These are phyloP conservation scores for Aspergillus alliaceus DNA, from an alignment of 2,329 filamentous ascomycete genomes.

Conservation along the genomic window DNA sequence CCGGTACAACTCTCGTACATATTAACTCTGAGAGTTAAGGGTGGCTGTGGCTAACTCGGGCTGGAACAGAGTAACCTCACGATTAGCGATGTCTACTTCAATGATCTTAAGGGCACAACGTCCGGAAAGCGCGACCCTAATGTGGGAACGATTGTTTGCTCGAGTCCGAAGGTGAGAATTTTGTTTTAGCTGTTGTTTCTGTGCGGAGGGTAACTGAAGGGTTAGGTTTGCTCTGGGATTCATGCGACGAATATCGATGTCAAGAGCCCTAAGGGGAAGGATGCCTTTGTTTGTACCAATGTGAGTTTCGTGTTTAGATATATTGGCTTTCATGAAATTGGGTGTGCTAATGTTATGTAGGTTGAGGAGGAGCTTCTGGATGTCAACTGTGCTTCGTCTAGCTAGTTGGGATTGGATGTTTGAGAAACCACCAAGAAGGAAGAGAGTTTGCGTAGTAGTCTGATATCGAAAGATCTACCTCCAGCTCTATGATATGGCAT, in stretches of 20 bases:
- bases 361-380: constrained; percentile 35
- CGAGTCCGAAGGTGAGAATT: constrained; percentile 50
- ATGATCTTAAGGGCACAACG: constrained; percentile 58
- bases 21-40: no score
- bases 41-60: neutral
- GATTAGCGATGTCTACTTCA: constrained; percentile 57
- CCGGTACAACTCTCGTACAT: constrained; percentile 47
- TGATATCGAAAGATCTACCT: neutral
- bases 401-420: neutral
- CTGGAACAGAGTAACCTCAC: constrained; percentile 44
- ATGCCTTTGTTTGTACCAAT: constrained; percentile 48
- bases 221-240: constrained; percentile 48
- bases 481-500: neutral
- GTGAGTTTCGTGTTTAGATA: constrained; percentile 27
- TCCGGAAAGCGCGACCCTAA: constrained; percentile 45
- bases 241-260: constrained; percentile 48
- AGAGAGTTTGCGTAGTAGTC: neutral
- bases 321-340: neutral
- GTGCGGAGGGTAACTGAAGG: neutral
- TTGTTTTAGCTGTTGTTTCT: constrained; percentile 17
- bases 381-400: constrained; percentile 33
- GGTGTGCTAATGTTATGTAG: constrained; percentile 12
- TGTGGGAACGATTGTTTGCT: constrained; percentile 51
- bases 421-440: neutral
- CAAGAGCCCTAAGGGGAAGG: constrained; percentile 47